Percentiles rank a stretch among this genome's conserved stretches.
Conservation (phyloP, 2,329 filamentous ascomycete species). For the Aspergillus piperis region DNA sequence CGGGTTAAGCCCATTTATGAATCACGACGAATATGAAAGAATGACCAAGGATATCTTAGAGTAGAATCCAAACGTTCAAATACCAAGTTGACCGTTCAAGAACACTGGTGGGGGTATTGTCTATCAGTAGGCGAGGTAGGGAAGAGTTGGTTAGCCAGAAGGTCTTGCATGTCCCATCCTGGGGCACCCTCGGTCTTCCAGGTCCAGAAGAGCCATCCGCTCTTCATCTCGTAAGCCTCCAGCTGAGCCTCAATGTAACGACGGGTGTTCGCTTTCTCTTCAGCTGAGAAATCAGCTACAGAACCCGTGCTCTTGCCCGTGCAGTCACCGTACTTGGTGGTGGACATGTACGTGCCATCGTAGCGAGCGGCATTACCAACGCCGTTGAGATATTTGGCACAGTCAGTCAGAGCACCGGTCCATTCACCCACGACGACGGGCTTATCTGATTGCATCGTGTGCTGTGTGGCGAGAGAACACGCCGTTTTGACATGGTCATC, state of each 20-base stretch:
- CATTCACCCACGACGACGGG: conserved; percentile 70
- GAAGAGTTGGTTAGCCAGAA: conserved; percentile 50
- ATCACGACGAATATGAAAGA: neutral
- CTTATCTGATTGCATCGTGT: conserved; percentile 59
- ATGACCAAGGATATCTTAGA: neutral
- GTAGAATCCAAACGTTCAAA: neutral
- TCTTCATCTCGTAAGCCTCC: conserved; percentile 46
- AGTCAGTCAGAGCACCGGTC: conserved; percentile 66
- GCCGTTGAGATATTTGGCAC: conserved; percentile 57
- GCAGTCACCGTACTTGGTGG: conserved; percentile 57
- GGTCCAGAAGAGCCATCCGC: conserved; percentile 53
- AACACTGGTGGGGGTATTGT: conserved; percentile 37
- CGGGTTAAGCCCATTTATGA: neutral
- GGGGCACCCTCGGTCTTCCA: conserved; percentile 53
- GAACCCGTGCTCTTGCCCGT: conserved; percentile 50
- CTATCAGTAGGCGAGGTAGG: conserved; percentile 45
- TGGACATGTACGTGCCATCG: conserved; percentile 54
- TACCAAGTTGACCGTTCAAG: neutral
- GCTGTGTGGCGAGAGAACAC: conserved; percentile 55
- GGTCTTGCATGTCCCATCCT: conserved; percentile 51
- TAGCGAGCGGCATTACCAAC: conserved; percentile 62
- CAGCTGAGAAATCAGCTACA: conserved; percentile 46
- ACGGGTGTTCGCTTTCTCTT: conserved; percentile 41
- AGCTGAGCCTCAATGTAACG: conserved; percentile 51
- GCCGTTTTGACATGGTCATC: conserved; percentile 57